These are phyloP conservation scores for Eudorina sp. DNA, from an alignment of 139 green algal genomes.

Conservation along the genomic window DNA sequence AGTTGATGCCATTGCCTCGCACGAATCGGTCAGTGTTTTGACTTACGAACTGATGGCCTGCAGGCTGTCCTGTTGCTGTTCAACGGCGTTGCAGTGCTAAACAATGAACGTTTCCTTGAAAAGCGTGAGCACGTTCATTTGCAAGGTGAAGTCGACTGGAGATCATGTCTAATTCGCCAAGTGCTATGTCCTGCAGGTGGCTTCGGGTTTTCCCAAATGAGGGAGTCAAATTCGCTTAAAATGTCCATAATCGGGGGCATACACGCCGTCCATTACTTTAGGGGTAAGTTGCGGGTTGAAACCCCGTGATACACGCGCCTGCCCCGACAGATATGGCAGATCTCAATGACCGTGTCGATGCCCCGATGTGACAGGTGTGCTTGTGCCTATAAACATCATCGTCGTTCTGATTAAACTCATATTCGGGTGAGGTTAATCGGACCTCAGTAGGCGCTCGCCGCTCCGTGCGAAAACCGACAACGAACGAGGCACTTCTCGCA, in stretches of 20 bases:
- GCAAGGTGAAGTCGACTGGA: not conserved
- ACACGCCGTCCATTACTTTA: slow-evolving; percentile 88
- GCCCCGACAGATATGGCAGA: too few relatives aligned
- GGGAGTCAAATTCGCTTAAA: slow-evolving; percentile 76
- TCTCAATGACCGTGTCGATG: too few relatives aligned
- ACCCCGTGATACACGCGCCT: too few relatives aligned
- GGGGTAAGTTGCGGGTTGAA: slow-evolving; percentile 83
- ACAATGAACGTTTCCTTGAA: slow-evolving; percentile 94
- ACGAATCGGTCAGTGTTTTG: not conserved
- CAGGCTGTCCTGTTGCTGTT: slow-evolving; percentile 85
- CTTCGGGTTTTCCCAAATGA: slow-evolving; percentile 87
- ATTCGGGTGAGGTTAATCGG: slow-evolving; percentile 52
- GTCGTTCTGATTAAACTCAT: slow-evolving; percentile 55
- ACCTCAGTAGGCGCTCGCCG: too few relatives aligned
- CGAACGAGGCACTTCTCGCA: too few relatives aligned
- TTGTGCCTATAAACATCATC: slow-evolving; percentile 47
- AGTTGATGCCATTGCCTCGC: not conserved
- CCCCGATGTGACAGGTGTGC: slow-evolving; percentile 38
- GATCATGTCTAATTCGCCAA: not conserved
- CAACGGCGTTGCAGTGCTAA: slow-evolving; percentile 91
- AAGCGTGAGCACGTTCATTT: slow-evolving; percentile 66
- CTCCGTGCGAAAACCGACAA: too few relatives aligned
- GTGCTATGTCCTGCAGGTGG: slow-evolving; percentile 72
- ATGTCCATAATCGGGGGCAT: slow-evolving; percentile 91
- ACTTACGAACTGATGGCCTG: not conserved